Evolutionary conservation across 192 early-diverging fungal genomes (phyloP).

Genomic region (Spizellomyces punctatus): DNA sequence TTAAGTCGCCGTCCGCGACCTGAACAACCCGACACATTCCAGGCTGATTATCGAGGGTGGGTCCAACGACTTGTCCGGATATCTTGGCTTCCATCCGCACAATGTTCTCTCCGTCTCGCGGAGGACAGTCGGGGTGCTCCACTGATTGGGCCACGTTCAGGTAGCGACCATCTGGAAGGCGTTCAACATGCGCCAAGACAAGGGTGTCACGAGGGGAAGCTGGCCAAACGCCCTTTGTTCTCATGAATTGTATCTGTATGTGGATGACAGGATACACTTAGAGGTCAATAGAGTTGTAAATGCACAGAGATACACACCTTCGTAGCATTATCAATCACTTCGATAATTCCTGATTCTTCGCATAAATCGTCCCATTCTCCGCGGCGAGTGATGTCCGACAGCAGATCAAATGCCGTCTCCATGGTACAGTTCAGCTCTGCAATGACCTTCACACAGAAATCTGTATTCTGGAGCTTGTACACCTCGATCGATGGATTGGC

Average conservation of each 20-base stretch:
- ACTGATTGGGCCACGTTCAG: constrained; percentile 47
- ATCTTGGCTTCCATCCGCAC: constrained; percentile 50
- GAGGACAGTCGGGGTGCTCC: constrained; percentile 31
- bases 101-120: constrained; percentile 30
- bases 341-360: constrained; percentile 40
- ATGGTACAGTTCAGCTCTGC: constrained; percentile 44
- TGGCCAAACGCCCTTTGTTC: constrained; percentile 48
- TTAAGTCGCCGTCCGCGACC: constrained; percentile 47
- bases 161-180: constrained; percentile 39
- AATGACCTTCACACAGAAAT: constrained; percentile 48
- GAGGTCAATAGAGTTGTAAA: background rate
- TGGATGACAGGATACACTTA: background rate
- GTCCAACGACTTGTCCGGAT: constrained; percentile 42
- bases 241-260: constrained; percentile 38
- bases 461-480: constrained; percentile 30
- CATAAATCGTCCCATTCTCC: constrained; percentile 48
- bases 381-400: constrained; percentile 38
- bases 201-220: constrained; percentile 45
- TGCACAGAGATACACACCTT: background rate
- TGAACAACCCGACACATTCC: constrained; percentile 42
- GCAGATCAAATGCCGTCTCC: constrained; percentile 49
- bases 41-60: constrained; percentile 9
- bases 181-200: constrained; percentile 34
- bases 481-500: constrained; percentile 25
- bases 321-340: constrained; percentile 28